These are phyloP conservation scores for Neurospora africana DNA, from an alignment of 495 filamentous ascomycete genomes.

Conservation along the genomic window DNA sequence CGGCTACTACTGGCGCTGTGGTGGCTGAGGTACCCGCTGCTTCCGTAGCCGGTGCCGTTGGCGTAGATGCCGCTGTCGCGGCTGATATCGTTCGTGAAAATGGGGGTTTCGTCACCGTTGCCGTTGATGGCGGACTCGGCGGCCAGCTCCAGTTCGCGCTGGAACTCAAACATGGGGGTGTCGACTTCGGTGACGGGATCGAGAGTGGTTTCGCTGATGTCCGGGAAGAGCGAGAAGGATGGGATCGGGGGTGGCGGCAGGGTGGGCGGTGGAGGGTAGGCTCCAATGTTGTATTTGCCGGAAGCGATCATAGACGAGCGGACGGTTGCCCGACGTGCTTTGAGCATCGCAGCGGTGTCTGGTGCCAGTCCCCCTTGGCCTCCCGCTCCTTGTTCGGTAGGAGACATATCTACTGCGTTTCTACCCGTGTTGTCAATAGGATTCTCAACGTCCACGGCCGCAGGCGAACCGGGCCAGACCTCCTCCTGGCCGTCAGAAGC, in stretches of 20 bases:
- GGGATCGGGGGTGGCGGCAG: conserved; percentile 10
- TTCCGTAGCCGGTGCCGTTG: background rate
- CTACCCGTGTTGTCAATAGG: background rate
- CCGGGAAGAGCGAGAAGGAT: conserved; percentile 18
- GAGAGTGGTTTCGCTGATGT: conserved; percentile 12
- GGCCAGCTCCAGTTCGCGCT: conserved; percentile 12
- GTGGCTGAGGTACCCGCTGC: background rate
- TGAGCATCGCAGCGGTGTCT: background rate
- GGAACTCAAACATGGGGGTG: conserved; percentile 11
- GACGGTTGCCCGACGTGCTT: conserved; percentile 9
- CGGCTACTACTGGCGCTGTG: background rate
- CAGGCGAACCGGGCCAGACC: background rate
- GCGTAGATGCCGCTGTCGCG: background rate
- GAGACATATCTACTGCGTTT: background rate
- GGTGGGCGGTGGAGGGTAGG: conserved; percentile 2
- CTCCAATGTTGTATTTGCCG: background rate
- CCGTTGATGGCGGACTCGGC: conserved; percentile 5
- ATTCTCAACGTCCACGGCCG: background rate
- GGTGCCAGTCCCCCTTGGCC: background rate
- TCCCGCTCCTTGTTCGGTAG: conserved; percentile 1
- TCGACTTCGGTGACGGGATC: conserved; percentile 18
- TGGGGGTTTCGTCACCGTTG: background rate
- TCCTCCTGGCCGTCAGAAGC: conserved; percentile 6
- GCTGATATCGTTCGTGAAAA: background rate
- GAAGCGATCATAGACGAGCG: conserved; percentile 10